Base-by-base conservation (phyloP, 78 protist genomes). In the Corallochytrium limacisporum region DNA sequence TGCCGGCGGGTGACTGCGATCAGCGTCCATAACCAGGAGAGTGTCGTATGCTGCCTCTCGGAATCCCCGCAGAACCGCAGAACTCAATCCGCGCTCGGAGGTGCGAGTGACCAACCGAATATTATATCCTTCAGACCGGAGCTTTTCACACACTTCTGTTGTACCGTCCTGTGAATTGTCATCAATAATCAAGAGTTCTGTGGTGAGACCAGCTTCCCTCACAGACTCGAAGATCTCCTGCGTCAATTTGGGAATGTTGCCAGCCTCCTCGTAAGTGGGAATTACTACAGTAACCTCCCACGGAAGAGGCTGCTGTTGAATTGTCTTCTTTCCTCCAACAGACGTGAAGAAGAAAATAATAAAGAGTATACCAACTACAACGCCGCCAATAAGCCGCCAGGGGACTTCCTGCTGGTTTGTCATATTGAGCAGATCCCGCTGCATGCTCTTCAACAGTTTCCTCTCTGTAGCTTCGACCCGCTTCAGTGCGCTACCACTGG, bases 1-100 rank as follows among this genome's bases (percentile, higher is more conserved):
- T 44, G 62, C 79, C 9, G 79, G 79, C 66, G 68, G 71, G 55
- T 74, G 79, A 47, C 47, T 55, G 35, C 62, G 50, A 16, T 74
- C 79, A 7, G 79, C 79, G 20, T 74, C 79, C 79, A 74, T 74
- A 31, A 51, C 57, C 70, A 29, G 2, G 26, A 63, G 47, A 5
- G 26, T 28, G 26, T 43, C 57, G 35, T 63, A 0, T 29, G 15
- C 4, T 15, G 79, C 79, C 5, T 0, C 10, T 9, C 28, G 29
- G 42, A 74, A 63, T 12, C 79, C 79, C 4, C 13, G 56, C 38
- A 74, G 47, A 12, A 74, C 79, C 5, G 79, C 79, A 9, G 67
- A 35, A 16, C 62, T 32, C 8, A 74, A 53, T 13, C 79, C 79
- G n/a, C 65, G 16, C 31, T 18, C 70, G 4, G 43, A 18, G 3